phyloP scores from a whole-genome alignment of 2,329 filamentous ascomycete genomes.

The Tolypocladium amazonense region DNA sequence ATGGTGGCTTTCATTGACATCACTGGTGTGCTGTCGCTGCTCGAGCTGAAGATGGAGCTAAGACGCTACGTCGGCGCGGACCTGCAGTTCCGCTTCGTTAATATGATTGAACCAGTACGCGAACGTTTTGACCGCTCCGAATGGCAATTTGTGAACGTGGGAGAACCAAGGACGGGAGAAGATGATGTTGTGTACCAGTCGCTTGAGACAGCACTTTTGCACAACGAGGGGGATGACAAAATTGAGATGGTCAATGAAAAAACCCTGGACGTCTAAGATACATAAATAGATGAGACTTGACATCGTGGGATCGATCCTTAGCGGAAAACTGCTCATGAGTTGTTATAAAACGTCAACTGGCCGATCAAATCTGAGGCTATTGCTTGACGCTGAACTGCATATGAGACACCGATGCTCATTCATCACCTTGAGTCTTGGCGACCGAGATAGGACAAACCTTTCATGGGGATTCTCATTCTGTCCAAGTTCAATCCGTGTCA shows the following conservation, averaged over 20 bases:
- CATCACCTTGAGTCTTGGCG: no score
- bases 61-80: constrained; percentile 35
- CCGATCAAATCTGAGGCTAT: no score
- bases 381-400: no score
- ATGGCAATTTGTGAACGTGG: constrained; percentile 23
- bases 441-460: no score
- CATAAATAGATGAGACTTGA: no score
- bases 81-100: constrained; percentile 36
- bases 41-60: constrained; percentile 36
- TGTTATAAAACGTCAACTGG: no score
- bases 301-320: no score
- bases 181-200: constrained; percentile 10
- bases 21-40: constrained; percentile 38
- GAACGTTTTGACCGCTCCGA: constrained; percentile 26
- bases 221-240: constrained; percentile 8
- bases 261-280: constrained; percentile 6
- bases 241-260: constrained; percentile 7
- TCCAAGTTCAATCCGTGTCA: no score
- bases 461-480: no score
- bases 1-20: constrained; percentile 42
- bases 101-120: constrained; percentile 30
- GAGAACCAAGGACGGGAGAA: constrained; percentile 11
- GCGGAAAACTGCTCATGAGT: no score
- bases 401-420: no score
- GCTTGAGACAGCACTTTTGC: constrained; percentile 7